These are phyloP conservation scores for Theileria parva DNA, from an alignment of 169 alveolate genomes.

Conservation along the genomic window DNA sequence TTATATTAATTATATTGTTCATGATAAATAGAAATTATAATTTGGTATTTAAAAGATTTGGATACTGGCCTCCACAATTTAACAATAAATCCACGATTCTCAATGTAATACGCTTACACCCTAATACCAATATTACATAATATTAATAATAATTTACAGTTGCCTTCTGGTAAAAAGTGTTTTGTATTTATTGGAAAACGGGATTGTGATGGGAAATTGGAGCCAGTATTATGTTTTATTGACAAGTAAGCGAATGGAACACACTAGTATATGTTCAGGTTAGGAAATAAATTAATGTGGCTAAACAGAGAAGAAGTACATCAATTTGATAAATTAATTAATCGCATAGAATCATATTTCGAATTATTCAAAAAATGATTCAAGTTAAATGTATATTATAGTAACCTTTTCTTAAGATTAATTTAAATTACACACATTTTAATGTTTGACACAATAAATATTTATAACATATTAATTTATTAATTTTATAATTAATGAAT, in stretches of 20 bases:
- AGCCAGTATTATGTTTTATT: conserved; percentile 76
- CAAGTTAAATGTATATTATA: not conserved
- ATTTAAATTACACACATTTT: not conserved
- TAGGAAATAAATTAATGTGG: conserved; percentile 56
- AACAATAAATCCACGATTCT: conserved; percentile 49
- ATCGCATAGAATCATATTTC: conserved; percentile 38
- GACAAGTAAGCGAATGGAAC: conserved; percentile 60
- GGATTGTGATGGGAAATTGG: conserved; percentile 79
- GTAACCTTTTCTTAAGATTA: not conserved
- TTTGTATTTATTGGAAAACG: conserved; percentile 78
- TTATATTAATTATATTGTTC: not conserved
- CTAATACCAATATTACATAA: not conserved
- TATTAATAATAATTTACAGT: conserved; percentile 33
- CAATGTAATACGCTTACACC: conserved; percentile 30
- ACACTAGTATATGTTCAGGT: conserved; percentile 5
- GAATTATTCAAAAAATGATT: conserved; percentile 24
- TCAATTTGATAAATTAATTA: conserved; percentile 55
- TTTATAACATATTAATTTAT: not conserved
- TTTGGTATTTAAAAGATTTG: conserved; percentile 26
- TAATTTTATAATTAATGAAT: not conserved
- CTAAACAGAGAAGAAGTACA: conserved; percentile 64
- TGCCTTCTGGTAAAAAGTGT: conserved; percentile 78
- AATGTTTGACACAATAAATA: not conserved
- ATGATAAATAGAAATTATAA: not conserved
- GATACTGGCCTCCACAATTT: conserved; percentile 78